Percentiles rank a stretch among this genome's conserved stretches.
Evolutionary conservation across 108 stramenopile species (phyloP).

Genomic region (Hondaea fermentalgiana): DNA sequence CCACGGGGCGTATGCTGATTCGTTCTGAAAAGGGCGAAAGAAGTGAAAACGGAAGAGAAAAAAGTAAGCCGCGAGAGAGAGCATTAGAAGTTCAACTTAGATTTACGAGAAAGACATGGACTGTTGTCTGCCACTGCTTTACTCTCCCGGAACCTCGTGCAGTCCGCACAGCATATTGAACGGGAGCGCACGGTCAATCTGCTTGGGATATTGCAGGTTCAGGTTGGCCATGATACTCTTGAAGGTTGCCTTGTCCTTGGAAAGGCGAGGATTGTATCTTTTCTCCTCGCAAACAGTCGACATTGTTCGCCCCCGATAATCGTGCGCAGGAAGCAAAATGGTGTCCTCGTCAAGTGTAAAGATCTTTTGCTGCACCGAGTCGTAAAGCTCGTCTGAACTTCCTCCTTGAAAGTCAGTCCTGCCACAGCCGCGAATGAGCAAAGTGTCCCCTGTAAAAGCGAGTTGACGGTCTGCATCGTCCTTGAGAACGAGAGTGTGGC

Average conservation of each 20-base stretch:
- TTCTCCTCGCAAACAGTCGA: constrained; percentile 65
- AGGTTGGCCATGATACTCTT: constrained; percentile 67
- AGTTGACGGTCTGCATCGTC: constrained; percentile 33
- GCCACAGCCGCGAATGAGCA: constrained; percentile 71
- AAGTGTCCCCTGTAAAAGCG: constrained; percentile 76
- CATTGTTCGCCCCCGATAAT: constrained; percentile 62
- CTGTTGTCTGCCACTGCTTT: no score
- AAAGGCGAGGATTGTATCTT: constrained; percentile 55
- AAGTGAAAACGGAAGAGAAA: no score
- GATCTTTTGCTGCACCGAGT: constrained; percentile 59
- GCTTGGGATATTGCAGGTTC: constrained; percentile 61
- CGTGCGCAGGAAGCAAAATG: constrained; percentile 74
- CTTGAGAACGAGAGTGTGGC: constrained; percentile 63
- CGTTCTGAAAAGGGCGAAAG: no score
- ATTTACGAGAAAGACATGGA: no score
- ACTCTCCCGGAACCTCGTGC: neutral
- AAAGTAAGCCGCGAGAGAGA: no score
- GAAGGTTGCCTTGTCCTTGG: constrained; percentile 69
- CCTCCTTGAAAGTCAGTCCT: constrained; percentile 79
- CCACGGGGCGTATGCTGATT: no score
- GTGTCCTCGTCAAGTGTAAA: constrained; percentile 63
- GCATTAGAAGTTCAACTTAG: no score
- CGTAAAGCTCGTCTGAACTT: constrained; percentile 52
- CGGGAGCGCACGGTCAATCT: constrained; percentile 67
- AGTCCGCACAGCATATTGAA: constrained; percentile 43